phyloP scores from a whole-genome alignment of 2,329 filamentous ascomycete species.

The Macroventuria anomochaeta region DNA sequence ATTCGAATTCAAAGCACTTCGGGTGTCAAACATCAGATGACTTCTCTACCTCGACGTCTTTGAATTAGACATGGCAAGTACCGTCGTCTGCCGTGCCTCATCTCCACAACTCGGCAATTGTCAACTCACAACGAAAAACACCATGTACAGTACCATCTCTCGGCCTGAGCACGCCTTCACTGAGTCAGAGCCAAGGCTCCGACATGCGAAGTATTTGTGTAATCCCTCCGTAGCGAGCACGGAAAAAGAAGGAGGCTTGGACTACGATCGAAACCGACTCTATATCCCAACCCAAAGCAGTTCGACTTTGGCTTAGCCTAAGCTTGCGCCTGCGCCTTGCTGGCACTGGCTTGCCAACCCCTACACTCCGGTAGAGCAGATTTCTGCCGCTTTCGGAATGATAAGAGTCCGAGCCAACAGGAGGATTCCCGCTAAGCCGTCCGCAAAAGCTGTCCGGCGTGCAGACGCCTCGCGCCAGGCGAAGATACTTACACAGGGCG shows the following conservation, averaged over 20 bases:
- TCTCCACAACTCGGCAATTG: conserved; percentile 1
- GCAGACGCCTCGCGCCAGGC: background rate
- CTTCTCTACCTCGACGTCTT: background rate
- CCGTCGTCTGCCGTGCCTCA: background rate
- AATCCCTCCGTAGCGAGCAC: background rate
- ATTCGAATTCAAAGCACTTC: background rate
- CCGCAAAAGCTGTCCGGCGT: background rate
- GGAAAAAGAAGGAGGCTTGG: background rate
- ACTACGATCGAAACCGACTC: background rate
- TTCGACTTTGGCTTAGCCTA: background rate
- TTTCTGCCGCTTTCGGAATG: conserved; percentile 1
- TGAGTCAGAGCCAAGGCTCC: background rate
- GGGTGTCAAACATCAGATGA: background rate
- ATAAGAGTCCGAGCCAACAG: background rate
- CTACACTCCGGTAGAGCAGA: background rate
- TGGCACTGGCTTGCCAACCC: background rate
- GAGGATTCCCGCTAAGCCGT: background rate
- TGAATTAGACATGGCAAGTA: background rate
- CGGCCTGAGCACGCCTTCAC: background rate
- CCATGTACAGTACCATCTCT: background rate
- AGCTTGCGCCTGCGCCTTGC: conserved; percentile 1
- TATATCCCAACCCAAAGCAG: background rate
- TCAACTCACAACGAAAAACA: background rate
- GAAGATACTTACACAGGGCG: background rate
- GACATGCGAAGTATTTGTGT: conserved; percentile 6